A percentile compares a stretch with the other conserved stretches of the same genome.
Conservation (phyloP, 2,329 filamentous ascomycete species). For the Botryosphaeria agaves region DNA sequence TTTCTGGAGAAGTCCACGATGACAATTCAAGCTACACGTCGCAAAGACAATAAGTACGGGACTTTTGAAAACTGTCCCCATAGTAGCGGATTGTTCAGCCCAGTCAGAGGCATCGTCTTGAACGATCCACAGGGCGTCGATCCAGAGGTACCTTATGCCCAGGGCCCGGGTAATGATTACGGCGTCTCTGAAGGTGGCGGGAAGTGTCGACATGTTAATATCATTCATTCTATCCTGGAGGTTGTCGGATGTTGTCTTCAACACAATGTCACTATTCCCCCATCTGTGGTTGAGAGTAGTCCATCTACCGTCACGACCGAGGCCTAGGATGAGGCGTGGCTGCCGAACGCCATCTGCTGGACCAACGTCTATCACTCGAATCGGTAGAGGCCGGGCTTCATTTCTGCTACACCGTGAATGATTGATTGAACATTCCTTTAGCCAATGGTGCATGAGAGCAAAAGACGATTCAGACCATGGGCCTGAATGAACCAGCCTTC, state of each 20-base stretch:
- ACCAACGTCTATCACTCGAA: neutral
- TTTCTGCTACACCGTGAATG: neutral
- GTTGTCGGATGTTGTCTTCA: neutral
- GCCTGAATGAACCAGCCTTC: neutral
- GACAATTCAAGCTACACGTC: neutral
- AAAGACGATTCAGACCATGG: neutral
- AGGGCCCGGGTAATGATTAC: constrained; percentile 2
- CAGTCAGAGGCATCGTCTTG: neutral
- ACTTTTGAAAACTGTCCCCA: neutral
- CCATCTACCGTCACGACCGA: neutral
- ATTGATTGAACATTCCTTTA: neutral
- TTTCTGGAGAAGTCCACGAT: neutral
- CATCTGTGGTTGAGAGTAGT: neutral
- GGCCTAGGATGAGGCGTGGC: neutral
- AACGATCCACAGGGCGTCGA: constrained; percentile 1
- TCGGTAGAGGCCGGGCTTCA: neutral
- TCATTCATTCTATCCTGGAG: neutral
- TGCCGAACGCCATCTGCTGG: neutral
- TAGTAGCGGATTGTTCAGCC: neutral
- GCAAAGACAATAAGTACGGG: neutral
- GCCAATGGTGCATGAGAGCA: neutral
- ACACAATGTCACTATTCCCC: neutral
- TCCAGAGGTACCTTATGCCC: constrained; percentile 4
- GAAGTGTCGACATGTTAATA: constrained; percentile 1
- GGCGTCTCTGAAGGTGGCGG: constrained; percentile 3